Base-by-base conservation (phyloP, 257 asterid genomes). In the Nicotiana undulata region DNA sequence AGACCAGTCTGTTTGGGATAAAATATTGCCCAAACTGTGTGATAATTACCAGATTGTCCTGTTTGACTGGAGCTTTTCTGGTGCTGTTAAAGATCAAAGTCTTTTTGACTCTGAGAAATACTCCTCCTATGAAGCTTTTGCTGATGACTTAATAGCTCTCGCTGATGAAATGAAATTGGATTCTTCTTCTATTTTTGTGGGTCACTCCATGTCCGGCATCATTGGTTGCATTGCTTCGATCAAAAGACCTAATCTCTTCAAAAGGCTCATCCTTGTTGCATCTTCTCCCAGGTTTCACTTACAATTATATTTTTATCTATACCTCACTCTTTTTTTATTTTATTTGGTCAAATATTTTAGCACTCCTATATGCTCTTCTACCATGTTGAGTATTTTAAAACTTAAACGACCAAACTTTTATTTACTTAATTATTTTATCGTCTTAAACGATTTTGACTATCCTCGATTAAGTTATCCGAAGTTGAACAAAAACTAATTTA, bases 281-380 rank as follows among this genome's bases (percentile, higher is more conserved):
- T 74, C 98, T 83, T 87, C 97, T 82, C 99, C 99, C 40, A 90
- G 97, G 98, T n/a, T n/a, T n/a, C n/a, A n/a, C n/a, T n/a, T n/a
- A n/a, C n/a, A n/a, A n/a, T n/a, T n/a, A n/a, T n/a, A n/a, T n/a
- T 26, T 40, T 40, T 40, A 7, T 40, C 10, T 40, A 40, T 40
- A 37, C 10, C 46, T 37, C 46, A 7, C 2, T 37, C 3, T 37
- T n/a, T n/a, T n/a, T n/a, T n/a, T n/a, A n/a, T 37, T 29, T 37
- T 37, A 6, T 37, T 37, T 37, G 31, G 31, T 29, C 31, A 3
- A 29, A 29, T 29, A 37, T 34, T n/a, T n/a, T n/a, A n/a, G n/a
- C n/a, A n/a, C n/a, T n/a, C n/a, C n/a, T n/a, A n/a, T n/a, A n/a
- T n/a, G n/a, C n/a, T n/a, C n/a, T n/a, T n/a, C n/a, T n/a, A n/a